Conservation (phyloP, 208 protist species). For the Kentomonas sorsogonicus region DNA sequence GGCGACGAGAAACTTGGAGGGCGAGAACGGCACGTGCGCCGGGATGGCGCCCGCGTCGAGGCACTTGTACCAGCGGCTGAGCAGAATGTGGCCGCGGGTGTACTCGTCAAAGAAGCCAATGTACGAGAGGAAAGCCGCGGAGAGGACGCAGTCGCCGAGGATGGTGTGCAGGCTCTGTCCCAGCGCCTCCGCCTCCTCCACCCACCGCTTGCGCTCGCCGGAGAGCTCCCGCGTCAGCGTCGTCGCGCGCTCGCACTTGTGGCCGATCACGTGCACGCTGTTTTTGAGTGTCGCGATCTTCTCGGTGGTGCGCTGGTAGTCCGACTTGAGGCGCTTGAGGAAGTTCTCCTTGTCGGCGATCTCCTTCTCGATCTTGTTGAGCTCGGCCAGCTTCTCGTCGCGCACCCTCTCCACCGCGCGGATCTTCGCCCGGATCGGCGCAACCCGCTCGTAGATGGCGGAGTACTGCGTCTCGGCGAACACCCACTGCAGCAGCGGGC, state of each 20-base stretch:
- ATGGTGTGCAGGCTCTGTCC: constrained; percentile 84
- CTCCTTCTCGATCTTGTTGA: constrained; percentile 57
- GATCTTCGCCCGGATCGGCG: constrained; percentile 93
- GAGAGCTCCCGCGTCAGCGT: constrained; percentile 90
- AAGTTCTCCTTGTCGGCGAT: constrained; percentile 86
- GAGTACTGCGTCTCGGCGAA: constrained; percentile 93
- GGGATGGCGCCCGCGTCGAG: constrained; percentile 61
- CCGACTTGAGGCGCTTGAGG: constrained; percentile 85
- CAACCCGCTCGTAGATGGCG: constrained; percentile 88
- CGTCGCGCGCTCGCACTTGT: constrained; percentile 91
- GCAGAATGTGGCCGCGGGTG: constrained; percentile 73
- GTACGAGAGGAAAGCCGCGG: constrained; percentile 96
- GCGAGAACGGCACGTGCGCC: constrained; percentile 62
- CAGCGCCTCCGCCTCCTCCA: constrained; percentile 83
- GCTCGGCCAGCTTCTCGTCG: constrained; percentile 39
- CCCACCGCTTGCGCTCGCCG: constrained; percentile 94
- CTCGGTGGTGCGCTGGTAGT: constrained; percentile 94
- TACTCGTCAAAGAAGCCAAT: constrained; percentile 98
- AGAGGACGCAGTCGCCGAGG: constrained; percentile 94
- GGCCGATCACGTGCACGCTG: constrained; percentile 71
- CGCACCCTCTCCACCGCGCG: constrained; percentile 77
- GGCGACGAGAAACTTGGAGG: constrained; percentile 92
- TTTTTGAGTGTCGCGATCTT: constrained; percentile 90
- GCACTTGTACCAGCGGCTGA: constrained; percentile 83
- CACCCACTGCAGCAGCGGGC: constrained; percentile 97